Conservation (phyloP, 495 filamentous ascomycete species). For the Aspergillus hancockii region DNA sequence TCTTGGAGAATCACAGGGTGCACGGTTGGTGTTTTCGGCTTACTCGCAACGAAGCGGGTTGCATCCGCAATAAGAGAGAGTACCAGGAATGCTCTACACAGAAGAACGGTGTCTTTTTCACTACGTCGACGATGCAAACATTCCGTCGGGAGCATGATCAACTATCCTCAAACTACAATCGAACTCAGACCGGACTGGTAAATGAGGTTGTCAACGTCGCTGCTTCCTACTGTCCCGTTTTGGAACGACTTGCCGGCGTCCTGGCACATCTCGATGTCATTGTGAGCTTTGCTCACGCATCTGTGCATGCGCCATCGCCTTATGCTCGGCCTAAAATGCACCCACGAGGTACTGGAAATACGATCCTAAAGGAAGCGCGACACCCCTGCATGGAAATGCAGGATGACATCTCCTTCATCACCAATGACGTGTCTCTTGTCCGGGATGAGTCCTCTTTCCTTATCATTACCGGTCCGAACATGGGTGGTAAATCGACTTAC, state of each 20-base stretch:
- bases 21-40: slow-evolving; percentile 98
- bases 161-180: slow-evolving; percentile 91
- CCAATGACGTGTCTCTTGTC: slow-evolving; percentile 88
- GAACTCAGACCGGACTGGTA: slow-evolving; percentile 89
- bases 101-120: slow-evolving; percentile 99
- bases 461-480: slow-evolving; percentile 97
- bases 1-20: slow-evolving; percentile 92
- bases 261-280: slow-evolving; percentile 96
- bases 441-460: slow-evolving; percentile 85
- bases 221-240: slow-evolving; percentile 89
- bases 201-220: slow-evolving; percentile 91
- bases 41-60: slow-evolving; percentile 86
- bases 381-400: slow-evolving; percentile 99
- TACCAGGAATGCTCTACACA: slow-evolving; percentile 98
- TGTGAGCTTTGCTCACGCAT: slow-evolving; percentile 90
- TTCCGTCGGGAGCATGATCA: slow-evolving; percentile 91
- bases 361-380: slow-evolving; percentile 86
- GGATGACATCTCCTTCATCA: slow-evolving; percentile 97
- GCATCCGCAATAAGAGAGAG: slow-evolving; percentile 84
- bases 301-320: slow-evolving; percentile 87
- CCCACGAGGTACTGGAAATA: slow-evolving; percentile 84
- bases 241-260: slow-evolving; percentile 86
- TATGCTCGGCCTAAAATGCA: slow-evolving; percentile 95
- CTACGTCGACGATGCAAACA: slow-evolving; percentile 78
- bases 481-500: slow-evolving; percentile 99